Base-by-base conservation (phyloP, 2,329 filamentous ascomycete genomes). In the Colletotrichum somersetense region DNA sequence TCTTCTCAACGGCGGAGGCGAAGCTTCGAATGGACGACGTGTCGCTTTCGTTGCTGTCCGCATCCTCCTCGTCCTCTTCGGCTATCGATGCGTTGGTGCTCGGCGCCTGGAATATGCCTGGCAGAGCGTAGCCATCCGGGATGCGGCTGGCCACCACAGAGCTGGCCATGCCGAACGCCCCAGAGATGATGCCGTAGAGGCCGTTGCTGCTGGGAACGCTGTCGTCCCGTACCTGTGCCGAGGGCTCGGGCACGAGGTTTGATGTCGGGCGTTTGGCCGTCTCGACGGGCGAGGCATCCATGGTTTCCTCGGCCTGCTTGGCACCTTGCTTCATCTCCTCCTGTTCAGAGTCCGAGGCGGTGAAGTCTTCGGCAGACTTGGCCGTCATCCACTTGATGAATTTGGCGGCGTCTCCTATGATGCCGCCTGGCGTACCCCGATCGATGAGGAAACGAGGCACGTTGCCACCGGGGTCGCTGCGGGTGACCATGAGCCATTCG, bases 381-480 rank as follows among this genome's bases (percentile, higher is more conserved):
- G 83, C 79, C 10, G 83, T 83, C 40, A 89, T 77, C 95, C 95
- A 97, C 69, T 94, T 89, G 18, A 96, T 80, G 75, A 97, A 97
- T 80, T 95, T 96, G 65, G 88, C 88, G 0, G 94, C 92, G 79
- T 97, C 95, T 53, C 86, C 86, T 35, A 94, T 88, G 76, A 97
- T 96, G 46, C 93, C 93, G 14, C 88, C 90, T 0, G 95, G 95
- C 0, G 95, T 97, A 40, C 93, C 93, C 78, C 93, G 91, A 77
- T 97, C 95, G n/a, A 97, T 93, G 87, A 97, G 91, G 82, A 96
- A 97, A 18, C 93, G 89, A 1, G 95, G 95, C 23, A 97, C 95
- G 71, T 91, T 96, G 64, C 95, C 95, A 14, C 95, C 95, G 3
- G 95, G 94, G 76, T 97, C 94, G 79, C 93, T 96, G 61, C 95